Conservation (phyloP, 2,329 filamentous ascomycete genomes). For the Aspergillus sp. region DNA sequence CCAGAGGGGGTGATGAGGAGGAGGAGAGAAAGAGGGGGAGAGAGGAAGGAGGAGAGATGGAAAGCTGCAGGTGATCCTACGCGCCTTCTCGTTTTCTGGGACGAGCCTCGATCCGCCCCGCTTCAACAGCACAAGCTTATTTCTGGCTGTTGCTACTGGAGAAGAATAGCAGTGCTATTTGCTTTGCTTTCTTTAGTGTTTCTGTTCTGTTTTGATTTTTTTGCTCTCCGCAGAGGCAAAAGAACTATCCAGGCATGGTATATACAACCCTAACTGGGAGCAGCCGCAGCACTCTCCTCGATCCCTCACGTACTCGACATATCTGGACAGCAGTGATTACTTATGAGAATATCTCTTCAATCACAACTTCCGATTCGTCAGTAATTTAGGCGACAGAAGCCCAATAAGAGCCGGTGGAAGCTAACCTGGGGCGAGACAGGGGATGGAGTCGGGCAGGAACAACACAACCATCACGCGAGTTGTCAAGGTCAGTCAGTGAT, state of each 20-base stretch:
- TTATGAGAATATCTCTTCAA: not conserved
- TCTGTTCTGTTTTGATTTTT: not conserved
- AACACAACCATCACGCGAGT: not conserved
- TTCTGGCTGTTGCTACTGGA: not conserved
- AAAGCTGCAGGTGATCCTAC: slow-evolving; percentile 17
- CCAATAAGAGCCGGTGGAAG: not conserved
- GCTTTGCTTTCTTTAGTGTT: not conserved
- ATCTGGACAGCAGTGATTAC: too few relatives aligned
- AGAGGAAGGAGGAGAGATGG: slow-evolving; percentile 2
- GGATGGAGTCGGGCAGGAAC: not conserved
- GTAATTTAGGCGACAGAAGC: not conserved
- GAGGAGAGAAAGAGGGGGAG: not conserved
- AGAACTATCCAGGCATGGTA: too few relatives aligned
- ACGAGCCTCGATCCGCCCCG: slow-evolving; percentile 25
- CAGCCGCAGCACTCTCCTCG: too few relatives aligned
- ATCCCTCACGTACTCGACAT: too few relatives aligned
- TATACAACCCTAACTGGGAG: too few relatives aligned
- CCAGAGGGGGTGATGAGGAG: slow-evolving; percentile 4
- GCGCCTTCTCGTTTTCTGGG: slow-evolving; percentile 8
- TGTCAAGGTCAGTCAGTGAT: not conserved
- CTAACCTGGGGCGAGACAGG: not conserved
- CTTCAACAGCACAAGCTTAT: slow-evolving; percentile 22
- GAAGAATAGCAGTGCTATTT: not conserved
- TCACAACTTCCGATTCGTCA: not conserved
- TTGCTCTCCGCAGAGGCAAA: not conserved